These are phyloP conservation scores for Neonothopanus nambi DNA, from an alignment of 1,284 basidiomycete species.

Conservation along the genomic window DNA sequence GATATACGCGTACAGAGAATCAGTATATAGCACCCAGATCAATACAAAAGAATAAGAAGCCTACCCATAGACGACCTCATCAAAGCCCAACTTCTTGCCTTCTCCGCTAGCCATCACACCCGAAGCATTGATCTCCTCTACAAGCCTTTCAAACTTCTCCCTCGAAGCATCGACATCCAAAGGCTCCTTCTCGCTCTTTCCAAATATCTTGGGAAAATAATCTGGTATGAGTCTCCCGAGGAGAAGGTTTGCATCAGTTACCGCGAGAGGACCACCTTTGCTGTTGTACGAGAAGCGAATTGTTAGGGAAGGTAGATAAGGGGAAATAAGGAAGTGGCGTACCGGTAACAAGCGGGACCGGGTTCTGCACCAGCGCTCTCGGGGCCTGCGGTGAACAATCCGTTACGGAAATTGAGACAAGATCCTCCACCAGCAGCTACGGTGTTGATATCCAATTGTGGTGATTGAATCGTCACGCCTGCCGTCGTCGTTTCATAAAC, in stretches of 20 bases:
- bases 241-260: conserved; percentile 86
- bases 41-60: conserved; percentile 18
- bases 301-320: neutral
- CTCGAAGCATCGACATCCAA: conserved; percentile 73
- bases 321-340: conserved; percentile 26
- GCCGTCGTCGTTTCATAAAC: conserved; percentile 93
- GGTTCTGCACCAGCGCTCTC: conserved; percentile 86
- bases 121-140: conserved; percentile 60
- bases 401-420: conserved; percentile 78
- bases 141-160: conserved; percentile 64
- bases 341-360: conserved; percentile 80
- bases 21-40: neutral
- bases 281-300: conserved; percentile 32
- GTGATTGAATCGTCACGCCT: conserved; percentile 85
- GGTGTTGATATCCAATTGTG: conserved; percentile 88
- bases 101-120: neutral
- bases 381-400: conserved; percentile 81
- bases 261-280: conserved; percentile 82
- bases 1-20: neutral
- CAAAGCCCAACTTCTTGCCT: conserved; percentile 59
- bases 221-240: conserved; percentile 83
- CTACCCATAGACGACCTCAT: conserved; percentile 88
- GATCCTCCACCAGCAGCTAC: conserved; percentile 89
- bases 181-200: conserved; percentile 80
- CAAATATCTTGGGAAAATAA: conserved; percentile 88